Evolutionary conservation across 306 rosid genomes (phyloP), one percentile per base, ranked within the genome.

Genomic region (Argentina anserina): DNA sequence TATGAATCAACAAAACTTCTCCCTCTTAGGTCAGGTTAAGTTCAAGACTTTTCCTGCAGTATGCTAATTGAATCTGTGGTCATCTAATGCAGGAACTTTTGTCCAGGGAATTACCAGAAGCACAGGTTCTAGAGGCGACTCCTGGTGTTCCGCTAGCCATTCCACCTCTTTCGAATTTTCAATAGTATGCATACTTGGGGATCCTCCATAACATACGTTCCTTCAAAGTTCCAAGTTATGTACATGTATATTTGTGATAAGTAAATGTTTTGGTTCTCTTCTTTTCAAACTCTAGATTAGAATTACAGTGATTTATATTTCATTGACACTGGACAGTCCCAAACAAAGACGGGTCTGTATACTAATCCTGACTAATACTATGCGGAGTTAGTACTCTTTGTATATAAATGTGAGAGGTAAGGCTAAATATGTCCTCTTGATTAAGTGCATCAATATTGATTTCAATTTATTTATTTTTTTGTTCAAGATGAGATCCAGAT

Each of bases 131-230:
- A 37, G 92, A 82, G 68, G 91, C 91, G 66, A 75, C 79, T 47
- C 94, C 96, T 66, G 97, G 96, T 26, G 78, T 85, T 4, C 87
- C 97, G 0, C 76, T 93, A 21, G 83, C 87, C 74, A 79, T 93
- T 64, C 77, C 75, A 17, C 68, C 80, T 75, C 81, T 77, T 71
- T 72, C 73, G 49, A 53, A 58, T 29, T 76, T 42, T 20, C 67
- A 80, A 31, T 58, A 72, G 49, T 68, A 56, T 59, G 13, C 12
- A 39, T 56, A 64, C 31, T 64, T 56, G 55, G 41, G 1, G 42
- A 58, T 28, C 28, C 18, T 17, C 55, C 25, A 45, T 50, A 72
- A 49, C 26, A 4, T 41, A 41, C 34, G 29, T 13, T 71, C 75
- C 37, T 43, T 18, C 3, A n/a, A 17, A 26, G 41, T 25, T 33